Base-by-base conservation (phyloP, 1,284 basidiomycete genomes). In the Malassezia sp. region DNA sequence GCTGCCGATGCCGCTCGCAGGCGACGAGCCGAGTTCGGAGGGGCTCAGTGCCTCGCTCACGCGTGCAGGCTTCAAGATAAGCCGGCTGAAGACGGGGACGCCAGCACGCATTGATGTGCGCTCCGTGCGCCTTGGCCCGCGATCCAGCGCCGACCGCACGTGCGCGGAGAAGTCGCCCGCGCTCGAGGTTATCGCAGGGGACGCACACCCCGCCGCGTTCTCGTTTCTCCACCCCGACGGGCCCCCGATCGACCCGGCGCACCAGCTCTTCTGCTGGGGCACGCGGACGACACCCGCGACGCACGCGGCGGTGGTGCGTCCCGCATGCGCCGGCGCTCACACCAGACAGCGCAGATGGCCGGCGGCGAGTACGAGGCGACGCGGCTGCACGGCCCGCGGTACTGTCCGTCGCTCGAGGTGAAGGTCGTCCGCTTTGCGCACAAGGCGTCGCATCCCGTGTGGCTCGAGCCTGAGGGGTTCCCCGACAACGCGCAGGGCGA, bases 401-500 rank as follows among this genome's bases (percentile, higher is more conserved):
- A 90, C 70, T 91, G 87, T 57, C 87, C 87, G 2, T 88, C 85
- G 1, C 75, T 91, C 1, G 87, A 91, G 64, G 79, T 84, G 14
- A 91, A 91, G 65, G 79, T 90, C 7, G 74, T 80, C 24, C 78
- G 85, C 8, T 90, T 90, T 63, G 77, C 77, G 2, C 72, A 83
- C 47, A 86, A 84, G 67, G 35, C 30, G 2, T 73, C 73, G 11
- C 87, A 91, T 61, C 80, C 74, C 1, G 77, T 90, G 24, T 90
- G 86, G 86, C 75, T 91, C 4, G 87, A 91, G 62, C 87, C 86
- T 0, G 87, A 90, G 67, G 87, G 87, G 0, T 85, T 84, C 52
- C 83, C 85, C 53, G 85, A 84, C 5, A 80, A 83, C 81, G 46
- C 39, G 69, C 61, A n/a, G 14, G 23, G 20, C 18, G 51, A 49